Base-by-base conservation (phyloP, 2,329 filamentous ascomycete genomes). In the Aspergillus cejpii region DNA sequence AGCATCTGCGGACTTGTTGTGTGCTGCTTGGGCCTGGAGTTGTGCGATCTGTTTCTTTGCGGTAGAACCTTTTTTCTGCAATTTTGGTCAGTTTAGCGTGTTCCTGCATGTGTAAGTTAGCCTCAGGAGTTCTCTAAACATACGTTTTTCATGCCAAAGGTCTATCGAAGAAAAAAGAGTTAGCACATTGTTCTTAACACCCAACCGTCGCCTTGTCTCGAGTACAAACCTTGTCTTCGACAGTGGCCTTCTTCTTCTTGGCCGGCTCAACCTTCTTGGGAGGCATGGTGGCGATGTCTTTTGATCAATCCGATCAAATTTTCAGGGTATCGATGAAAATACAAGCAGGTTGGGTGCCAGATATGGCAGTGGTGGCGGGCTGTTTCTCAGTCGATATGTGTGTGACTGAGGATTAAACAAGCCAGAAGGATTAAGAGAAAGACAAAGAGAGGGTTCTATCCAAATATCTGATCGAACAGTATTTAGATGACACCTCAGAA, bases 91-190 rank as follows among this genome's bases (percentile, higher is more conserved):
- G 59, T 47, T 4, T 29, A 41, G 23, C 11, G 21, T 7, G 45
- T 34, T 28, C 44, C 44, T 23, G 17, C 29, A n/a, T 26, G 14
- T 20, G 42, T 34, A 38, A 34, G 27, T 33, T 8, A 4, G 23
- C 4, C 8, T 8, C 8, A 8, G 23, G 4, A 24, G 23, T 24
- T 24, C 8, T 24, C 5, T 24, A 24, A 24, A 68, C 71, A 57
- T 69, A 76, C 74, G 66, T 98, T 98, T 74, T 98, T 98, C 92
- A 98, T 97, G 60, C 92, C 92, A 77, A 98, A 98, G 39, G 92
- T 95, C 74, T 77, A 48, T 37, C 19, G n/a, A 38, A 37, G 7
- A 29, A 33, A 27, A 36, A 8, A 46, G 39, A 34, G 36, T 45
- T 60, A 44, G 62, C 55, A 46, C 36, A 36, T 43, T n/a, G 36